Evolutionary conservation across 2,329 filamentous ascomycete genomes (phyloP).

Genomic region (Paramyrothecium roridum): DNA sequence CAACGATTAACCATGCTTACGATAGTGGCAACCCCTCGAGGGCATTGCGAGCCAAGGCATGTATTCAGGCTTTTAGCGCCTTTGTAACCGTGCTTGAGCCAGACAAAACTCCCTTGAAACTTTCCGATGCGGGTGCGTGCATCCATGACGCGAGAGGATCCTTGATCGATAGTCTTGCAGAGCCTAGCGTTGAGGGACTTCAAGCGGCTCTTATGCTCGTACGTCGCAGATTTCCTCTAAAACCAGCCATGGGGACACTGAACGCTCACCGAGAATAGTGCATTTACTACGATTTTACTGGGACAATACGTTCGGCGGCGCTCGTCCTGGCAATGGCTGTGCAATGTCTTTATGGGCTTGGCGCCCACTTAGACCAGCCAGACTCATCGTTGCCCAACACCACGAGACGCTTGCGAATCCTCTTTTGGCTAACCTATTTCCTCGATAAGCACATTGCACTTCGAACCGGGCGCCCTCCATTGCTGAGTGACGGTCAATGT

Average conservation of each 20-base stretch:
- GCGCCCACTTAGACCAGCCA: background rate
- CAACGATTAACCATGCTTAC: background rate
- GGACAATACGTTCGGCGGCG: background rate
- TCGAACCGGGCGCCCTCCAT: background rate
- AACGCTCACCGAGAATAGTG: background rate
- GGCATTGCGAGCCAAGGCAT: background rate
- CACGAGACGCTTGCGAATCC: background rate
- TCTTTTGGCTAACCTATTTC: background rate
- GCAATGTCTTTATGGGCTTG: background rate
- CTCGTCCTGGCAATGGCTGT: background rate
- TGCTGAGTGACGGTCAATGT: background rate
- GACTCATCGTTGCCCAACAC: background rate
- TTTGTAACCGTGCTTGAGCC: background rate
- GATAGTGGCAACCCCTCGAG: background rate
- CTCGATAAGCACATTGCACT: background rate
- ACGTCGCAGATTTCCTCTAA: background rate
- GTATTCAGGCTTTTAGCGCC: background rate
- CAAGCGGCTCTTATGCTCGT: background rate
- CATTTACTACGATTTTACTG: background rate
- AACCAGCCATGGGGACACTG: background rate
- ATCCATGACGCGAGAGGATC: background rate
- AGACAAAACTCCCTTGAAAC: background rate
- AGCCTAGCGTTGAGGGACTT: background rate
- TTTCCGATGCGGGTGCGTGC: background rate
- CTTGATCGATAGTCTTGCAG: background rate